These are phyloP conservation scores for Euclidium syriacum DNA, from an alignment of 345 rosid species.

Conservation along the genomic window DNA sequence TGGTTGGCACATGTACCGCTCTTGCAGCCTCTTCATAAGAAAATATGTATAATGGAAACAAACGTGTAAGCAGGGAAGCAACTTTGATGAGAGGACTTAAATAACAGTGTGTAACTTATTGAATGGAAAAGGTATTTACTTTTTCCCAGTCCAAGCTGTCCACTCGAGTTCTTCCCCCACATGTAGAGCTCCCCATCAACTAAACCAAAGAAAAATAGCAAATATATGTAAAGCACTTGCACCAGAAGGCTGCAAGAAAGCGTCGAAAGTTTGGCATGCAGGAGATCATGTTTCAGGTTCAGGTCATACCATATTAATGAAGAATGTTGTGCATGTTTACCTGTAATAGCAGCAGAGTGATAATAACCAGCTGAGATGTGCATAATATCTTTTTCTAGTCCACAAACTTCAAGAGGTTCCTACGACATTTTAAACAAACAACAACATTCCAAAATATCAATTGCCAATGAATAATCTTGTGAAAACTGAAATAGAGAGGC, in stretches of 20 bases:
- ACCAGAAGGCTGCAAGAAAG: not conserved
- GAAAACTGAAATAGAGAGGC: not conserved
- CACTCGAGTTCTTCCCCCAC: conserved; percentile 94
- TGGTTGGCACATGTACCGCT: conserved; percentile 53
- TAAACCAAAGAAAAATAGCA: conserved; percentile 21
- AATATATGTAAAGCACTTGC: not conserved
- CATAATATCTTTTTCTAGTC: conserved; percentile 53
- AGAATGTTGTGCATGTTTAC: conserved; percentile 26
- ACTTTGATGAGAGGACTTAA: not conserved
- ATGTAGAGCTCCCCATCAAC: conserved; percentile 82
- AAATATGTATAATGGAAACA: not conserved
- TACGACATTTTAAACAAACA: conserved; percentile 29
- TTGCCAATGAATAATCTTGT: not conserved
- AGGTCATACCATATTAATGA: not conserved
- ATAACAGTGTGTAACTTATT: not conserved
- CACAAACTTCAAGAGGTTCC: conserved; percentile 75
- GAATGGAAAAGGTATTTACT: conserved; percentile 36
- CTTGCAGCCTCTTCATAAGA: conserved; percentile 54
- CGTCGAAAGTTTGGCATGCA: not conserved
- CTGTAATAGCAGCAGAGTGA: conserved; percentile 93
- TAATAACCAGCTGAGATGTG: conserved; percentile 81
- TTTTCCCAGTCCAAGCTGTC: conserved; percentile 96
- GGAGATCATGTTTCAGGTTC: not conserved
- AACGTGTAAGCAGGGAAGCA: not conserved
- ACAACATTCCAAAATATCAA: not conserved